Evolutionary conservation across 2,329 filamentous ascomycete species (phyloP), one percentile per base, ranked within the genome.

Genomic region (Cercospora sojina): DNA sequence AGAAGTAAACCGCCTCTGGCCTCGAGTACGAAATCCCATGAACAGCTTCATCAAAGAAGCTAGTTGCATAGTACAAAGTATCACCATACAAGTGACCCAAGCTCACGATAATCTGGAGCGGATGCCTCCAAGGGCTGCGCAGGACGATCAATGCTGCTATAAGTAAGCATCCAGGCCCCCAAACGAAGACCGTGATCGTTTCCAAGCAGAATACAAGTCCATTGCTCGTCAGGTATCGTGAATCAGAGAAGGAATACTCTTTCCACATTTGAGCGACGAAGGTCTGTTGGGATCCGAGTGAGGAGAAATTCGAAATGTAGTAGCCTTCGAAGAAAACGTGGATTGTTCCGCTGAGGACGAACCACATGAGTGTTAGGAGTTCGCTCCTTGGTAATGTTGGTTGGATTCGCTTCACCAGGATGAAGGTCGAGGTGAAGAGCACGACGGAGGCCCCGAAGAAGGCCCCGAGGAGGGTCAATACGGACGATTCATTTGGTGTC

Each of bases 181-280:
- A 89, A 72, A 82, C 80, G 80, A 93, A 90, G 49, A 88, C 88
- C 1, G 93, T 96, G 69, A 96, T 87, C 18, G 85, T 87, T 83
- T 97, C 93, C 78, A 96, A 89, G 77, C 91, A 93, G n/a, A 96
- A 82, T 72, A 95, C 92, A 74, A 96, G 93, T 1, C 89, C 85
- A 75, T 95, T 91, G 18, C 88, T 88, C 2, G 90, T 93, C 72
- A 97, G 82, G 75, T 97, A 97, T 55, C 93, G 86, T 63, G 92
- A 96, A 80, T 97, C 93, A 2, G 91, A 93, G 35, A 93, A 84
- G 3, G 91, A 85, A 77, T 97, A 97, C 79, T 97, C 93, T 77
- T 97, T 97, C 93, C 93, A 97, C 53, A 96, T 83, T 81, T 97
- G 92, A 2, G 90, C 91, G 64, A 93, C 90, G 7, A 95, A 80